phyloP scores from a whole-genome alignment of 768 basidiomycete genomes.

The Sarcodon aspratus region DNA sequence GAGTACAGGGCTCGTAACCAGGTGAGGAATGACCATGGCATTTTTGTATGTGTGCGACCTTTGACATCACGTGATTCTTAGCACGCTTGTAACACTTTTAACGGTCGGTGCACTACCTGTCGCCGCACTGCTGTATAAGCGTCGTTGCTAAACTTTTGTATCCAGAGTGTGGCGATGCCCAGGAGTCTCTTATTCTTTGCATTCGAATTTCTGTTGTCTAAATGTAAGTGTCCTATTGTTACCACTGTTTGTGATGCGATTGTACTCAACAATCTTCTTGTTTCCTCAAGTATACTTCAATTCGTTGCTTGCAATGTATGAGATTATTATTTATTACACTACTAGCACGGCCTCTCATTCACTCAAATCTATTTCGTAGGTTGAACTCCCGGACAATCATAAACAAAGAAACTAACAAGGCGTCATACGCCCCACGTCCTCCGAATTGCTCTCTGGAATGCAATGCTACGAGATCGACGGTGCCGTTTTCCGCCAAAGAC shows the following conservation, averaged over 20 bases:
- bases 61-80: no score
- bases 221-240: conserved; percentile 4
- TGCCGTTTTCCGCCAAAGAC: no score
- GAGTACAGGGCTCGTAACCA: neutral
- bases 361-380: no score
- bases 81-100: neutral
- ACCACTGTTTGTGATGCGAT: neutral
- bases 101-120: neutral
- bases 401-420: no score
- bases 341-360: no score
- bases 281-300: conserved; percentile 17
- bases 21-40: neutral
- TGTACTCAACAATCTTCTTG: neutral
- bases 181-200: conserved; percentile 9
- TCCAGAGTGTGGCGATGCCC: conserved; percentile 8
- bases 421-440: no score
- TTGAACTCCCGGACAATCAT: no score
- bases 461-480: no score
- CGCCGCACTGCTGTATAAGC: neutral
- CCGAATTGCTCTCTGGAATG: no score
- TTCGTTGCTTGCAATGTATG: conserved; percentile 20
- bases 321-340: no score
- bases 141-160: neutral
- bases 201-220: conserved; percentile 11
- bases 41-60: neutral